Evolutionary conservation across 345 rosid species (phyloP), one percentile per base, ranked within the genome.

Genomic region (Punica granatum): DNA sequence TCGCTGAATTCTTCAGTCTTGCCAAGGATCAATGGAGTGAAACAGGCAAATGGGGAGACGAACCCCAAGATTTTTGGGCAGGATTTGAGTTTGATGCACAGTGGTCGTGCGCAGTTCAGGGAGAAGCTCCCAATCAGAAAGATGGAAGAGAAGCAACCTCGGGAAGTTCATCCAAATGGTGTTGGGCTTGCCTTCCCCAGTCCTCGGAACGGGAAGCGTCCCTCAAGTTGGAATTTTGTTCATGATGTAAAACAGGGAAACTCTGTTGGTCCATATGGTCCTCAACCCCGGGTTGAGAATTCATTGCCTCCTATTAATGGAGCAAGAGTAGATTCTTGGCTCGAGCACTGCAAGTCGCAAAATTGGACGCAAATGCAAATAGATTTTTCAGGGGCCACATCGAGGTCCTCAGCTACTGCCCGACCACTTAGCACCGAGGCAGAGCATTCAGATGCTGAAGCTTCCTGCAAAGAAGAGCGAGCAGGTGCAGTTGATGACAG

Each of bases 121-220:
- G 99, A 91, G 86, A 94, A 94, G 60, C 91, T 94, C 43, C 83
- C 87, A 0, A 80, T 94, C 60, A 84, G 93, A 30, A 94, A 91
- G 82, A 85, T 85, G 95, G 98, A 90, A 35, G 88, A 88, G 70
- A 81, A 83, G 73, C 84, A 84, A 6, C 19, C 78, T 9, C 81
- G 90, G 95, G 82, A 84, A 69, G 75, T 68, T 64, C 79, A 75
- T 72, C 75, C 78, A 3, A 86, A 85, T 37, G 92, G 81, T 25
- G 75, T 70, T 58, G 77, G 72, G 69, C 74, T 75, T 71, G 66
- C 80, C 53, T 86, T 83, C 62, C 72, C 88, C 0, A 73, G 69
- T 18, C 68, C 75, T 65, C 79, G 77, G 67, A 87, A 82, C 64
- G 85, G 82, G 54, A 78, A 77, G 49, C 82, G 81, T 18, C 85